Conservation (phyloP, 164 flowering plant species). For the Macadamia integrifolia region DNA sequence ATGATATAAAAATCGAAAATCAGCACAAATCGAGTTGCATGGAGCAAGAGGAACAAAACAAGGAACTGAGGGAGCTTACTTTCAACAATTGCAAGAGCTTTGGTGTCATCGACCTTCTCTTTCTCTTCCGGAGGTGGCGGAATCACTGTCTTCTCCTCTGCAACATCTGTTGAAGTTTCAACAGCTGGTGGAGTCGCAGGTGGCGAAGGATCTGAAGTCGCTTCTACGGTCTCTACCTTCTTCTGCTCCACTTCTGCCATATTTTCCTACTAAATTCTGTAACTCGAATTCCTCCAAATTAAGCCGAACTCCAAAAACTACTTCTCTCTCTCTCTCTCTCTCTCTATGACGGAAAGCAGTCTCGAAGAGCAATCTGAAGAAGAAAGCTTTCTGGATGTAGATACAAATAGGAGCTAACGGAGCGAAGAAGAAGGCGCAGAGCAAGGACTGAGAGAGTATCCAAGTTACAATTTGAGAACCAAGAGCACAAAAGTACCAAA, state of each 20-base stretch:
- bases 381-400: too few relatives aligned
- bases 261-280: neutral
- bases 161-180: slow-evolving; percentile 12
- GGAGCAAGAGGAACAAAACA: neutral
- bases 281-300: neutral
- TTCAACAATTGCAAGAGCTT: slow-evolving; percentile 38
- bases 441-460: too few relatives aligned
- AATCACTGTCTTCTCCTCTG: slow-evolving; percentile 37
- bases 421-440: too few relatives aligned
- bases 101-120: slow-evolving; percentile 36
- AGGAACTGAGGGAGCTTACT: neutral
- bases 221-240: slow-evolving; percentile 12
- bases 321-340: too few relatives aligned
- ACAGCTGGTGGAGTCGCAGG: neutral
- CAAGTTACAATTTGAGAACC: too few relatives aligned
- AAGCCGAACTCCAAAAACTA: too few relatives aligned
- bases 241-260: slow-evolving; percentile 23
- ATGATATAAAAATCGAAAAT: too few relatives aligned
- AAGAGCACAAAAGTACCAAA: too few relatives aligned
- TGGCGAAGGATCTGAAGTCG: neutral
- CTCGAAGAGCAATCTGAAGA: too few relatives aligned
- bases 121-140: slow-evolving; percentile 25
- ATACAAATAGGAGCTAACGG: too few relatives aligned
- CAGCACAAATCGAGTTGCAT: neutral
- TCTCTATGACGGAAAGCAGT: too few relatives aligned